Conservation (phyloP, 352 stramenopile genomes). For the Globisporangium paroecandrum region DNA sequence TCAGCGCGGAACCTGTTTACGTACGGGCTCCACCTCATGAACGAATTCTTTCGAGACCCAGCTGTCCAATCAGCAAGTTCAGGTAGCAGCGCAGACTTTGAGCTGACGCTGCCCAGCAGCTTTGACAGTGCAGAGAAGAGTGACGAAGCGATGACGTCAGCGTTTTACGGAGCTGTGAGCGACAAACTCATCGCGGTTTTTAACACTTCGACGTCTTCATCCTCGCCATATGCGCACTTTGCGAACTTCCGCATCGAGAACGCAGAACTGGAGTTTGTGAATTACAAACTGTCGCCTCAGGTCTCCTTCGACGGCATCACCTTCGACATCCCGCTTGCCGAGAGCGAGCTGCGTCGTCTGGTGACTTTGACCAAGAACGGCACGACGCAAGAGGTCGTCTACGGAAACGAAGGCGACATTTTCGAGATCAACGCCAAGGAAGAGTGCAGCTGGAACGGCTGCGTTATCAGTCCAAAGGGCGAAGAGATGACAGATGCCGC, state of each 20-base stretch:
- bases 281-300: constrained; percentile 22
- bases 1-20: constrained; percentile 27
- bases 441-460: constrained; percentile 44
- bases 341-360: constrained; percentile 32
- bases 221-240: constrained; percentile 20
- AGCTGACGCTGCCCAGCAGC: constrained; percentile 17
- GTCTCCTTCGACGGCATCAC: constrained; percentile 43
- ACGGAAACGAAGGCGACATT: constrained; percentile 12
- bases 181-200: constrained; percentile 25
- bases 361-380: constrained; percentile 30
- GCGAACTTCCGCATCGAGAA: constrained; percentile 30
- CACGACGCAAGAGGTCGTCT: constrained; percentile 22
- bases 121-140: constrained; percentile 18
- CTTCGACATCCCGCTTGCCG: constrained; percentile 36
- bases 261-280: constrained; percentile 30
- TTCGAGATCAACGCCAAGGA: constrained; percentile 66
- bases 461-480: constrained; percentile 38
- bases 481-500: constrained; percentile 24
- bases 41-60: constrained; percentile 46
- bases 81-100: constrained; percentile 19
- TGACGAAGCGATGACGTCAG: constrained; percentile 20
- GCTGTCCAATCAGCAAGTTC: constrained; percentile 17
- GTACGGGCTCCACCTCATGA: constrained; percentile 29
- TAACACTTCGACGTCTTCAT: constrained; percentile 5
- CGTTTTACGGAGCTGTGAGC: constrained; percentile 27